Base-by-base conservation (phyloP, 345 rosid genomes). In the Combretum micranthum region DNA sequence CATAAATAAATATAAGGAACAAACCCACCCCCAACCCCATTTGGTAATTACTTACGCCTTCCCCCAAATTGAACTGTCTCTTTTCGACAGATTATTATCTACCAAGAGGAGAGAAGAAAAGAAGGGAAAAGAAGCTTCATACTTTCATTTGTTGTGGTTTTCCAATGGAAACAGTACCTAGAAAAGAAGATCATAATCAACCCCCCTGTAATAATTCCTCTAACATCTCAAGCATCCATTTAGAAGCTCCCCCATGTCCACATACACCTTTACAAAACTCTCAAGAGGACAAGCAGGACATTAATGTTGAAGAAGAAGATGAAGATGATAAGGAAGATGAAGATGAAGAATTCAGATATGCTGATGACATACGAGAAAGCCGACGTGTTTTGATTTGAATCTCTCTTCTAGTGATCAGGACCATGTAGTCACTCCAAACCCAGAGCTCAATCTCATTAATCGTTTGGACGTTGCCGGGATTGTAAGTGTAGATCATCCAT, bases 381-480 rank as follows among this genome's bases (percentile, higher is more conserved):
- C 53, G 59, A 23, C 68, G 23, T 12, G 39, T 32, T 68, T 79
- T 19, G 85, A 79, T 58, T 76, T 79, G 49, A 64, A 52, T 53
- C 67, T 80, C 42, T 57, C 64, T 47, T 59, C 60, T 50, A 66
- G 60, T 52, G 80, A 64, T 60, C 59, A 42, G 47, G 52, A 71
- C 52, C 69, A 57, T 47, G 65, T 75, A 50, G 55, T 77, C 63
- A 70, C 50, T 61, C 77, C 62, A 68, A 91, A 87, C 63, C 79
- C 62, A 68, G 95, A 87, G 63, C 92, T 85, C 56, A 82, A 84
- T 60, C 89, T 87, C 64, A 77, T 87, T 17, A 76, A 72, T 56
- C 55, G 60, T 63, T 66, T 84, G 66, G 71, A 68, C 49, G 37
- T 69, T 17, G 70, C 67, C 63, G 55, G 71, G 53, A 52, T 76